Base-by-base conservation (phyloP, 768 basidiomycete genomes). In the Russula lepida region DNA sequence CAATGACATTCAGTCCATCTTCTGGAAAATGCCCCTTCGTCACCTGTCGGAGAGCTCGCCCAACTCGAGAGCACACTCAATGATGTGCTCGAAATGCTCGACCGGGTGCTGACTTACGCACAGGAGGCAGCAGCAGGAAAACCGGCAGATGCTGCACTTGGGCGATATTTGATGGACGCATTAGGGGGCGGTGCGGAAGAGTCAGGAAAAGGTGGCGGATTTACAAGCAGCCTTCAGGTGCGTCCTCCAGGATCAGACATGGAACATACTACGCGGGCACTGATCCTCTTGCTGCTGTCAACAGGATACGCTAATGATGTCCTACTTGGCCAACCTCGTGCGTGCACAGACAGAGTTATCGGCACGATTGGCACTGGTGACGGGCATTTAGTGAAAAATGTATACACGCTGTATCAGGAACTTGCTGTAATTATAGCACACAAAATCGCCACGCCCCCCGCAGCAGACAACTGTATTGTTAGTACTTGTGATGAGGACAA, bases 341-440 rank as follows among this genome's bases (percentile, higher is more conserved):
- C 84, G 93, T 67, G 85, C 92, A 58, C 95, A 98, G 76, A 89
- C 91, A 52, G 95, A 98, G 73, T 84, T 97, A 37, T 92, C 92
- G 2, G 83, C 90, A 33, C 83, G 95, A 68, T 76, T 98, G 72
- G 88, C 89, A 53, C 80, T 98, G 64, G 80, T 88, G 32, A 78
- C 81, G 27, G 73, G 78, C 50, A 72, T 72, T 67, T 82, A 74
- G 66, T 67, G 64, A 33, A 50, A 62, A 65, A 60, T 60, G 44
- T 51, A 52, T 52, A 27, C 27, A 47, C 4, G 13, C 37, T 65
- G 59, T 64, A 65, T 51, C 21, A 43, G 23, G 52, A 54, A 41
- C 23, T 28, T 58, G 28, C 44, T 58, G 61, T 62, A 62, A 39
- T 46, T 35, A 51, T 62, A 53, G 33, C 21, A 32, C 33, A 32